These are phyloP conservation scores for Hortiboletus campestris DNA, from an alignment of 768 basidiomycete genomes.

Conservation along the genomic window DNA sequence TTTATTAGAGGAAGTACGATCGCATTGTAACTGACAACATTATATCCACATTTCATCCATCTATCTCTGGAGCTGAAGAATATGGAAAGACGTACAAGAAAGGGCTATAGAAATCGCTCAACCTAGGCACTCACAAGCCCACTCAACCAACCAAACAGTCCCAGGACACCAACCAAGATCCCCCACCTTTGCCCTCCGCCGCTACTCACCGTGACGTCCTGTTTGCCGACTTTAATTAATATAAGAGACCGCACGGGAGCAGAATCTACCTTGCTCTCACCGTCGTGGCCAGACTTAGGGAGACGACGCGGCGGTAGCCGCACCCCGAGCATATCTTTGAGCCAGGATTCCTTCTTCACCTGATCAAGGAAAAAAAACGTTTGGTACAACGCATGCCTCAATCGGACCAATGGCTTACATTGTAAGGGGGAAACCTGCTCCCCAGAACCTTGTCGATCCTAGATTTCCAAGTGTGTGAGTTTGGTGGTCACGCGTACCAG, in stretches of 20 bases:
- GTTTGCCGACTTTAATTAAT: conserved; percentile 14
- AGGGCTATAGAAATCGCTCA: too few relatives aligned
- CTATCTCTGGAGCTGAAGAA: neutral
- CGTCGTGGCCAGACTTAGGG: conserved; percentile 6
- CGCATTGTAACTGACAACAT: neutral
- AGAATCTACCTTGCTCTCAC: conserved; percentile 12
- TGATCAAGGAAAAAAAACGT: neutral
- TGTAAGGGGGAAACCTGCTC: conserved; percentile 31
- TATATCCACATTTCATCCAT: neutral
- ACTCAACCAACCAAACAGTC: conserved; percentile 1
- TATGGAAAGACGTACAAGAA: too few relatives aligned
- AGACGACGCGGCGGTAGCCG: conserved; percentile 24
- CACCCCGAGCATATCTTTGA: conserved; percentile 12
- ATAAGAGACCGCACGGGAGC: neutral
- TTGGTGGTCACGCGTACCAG: conserved; percentile 21
- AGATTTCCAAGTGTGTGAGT: neutral
- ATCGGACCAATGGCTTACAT: conserved; percentile 7
- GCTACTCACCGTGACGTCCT: neutral
- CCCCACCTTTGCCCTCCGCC: neutral
- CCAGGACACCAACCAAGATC: neutral
- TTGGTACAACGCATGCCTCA: neutral
- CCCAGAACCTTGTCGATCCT: conserved; percentile 29
- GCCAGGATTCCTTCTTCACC: conserved; percentile 26
- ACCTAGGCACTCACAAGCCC: conserved; percentile 17
- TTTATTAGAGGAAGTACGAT: neutral